phyloP scores from a whole-genome alignment of 2,329 filamentous ascomycete species.

The Microascus cirrosus region DNA sequence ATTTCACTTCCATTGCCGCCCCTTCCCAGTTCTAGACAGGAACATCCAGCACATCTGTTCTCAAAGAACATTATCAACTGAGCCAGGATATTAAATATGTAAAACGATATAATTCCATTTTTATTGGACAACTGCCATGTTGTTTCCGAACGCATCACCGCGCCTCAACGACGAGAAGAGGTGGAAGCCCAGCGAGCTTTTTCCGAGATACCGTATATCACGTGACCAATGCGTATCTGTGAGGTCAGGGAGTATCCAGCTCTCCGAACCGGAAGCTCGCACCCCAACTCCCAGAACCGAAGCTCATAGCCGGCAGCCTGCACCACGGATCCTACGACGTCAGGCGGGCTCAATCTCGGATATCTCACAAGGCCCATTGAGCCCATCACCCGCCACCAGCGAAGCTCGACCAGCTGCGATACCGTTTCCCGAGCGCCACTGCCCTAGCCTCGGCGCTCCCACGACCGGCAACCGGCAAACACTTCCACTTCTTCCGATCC shows the following conservation, averaged over 20 bases:
- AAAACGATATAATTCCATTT: too few species aligned
- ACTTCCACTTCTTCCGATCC: neutral
- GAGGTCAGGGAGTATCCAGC: neutral
- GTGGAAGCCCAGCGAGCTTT: too few species aligned
- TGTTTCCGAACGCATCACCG: too few species aligned
- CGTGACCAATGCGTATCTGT: neutral
- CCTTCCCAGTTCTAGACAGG: too few species aligned
- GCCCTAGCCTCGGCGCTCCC: neutral
- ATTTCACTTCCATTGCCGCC: too few species aligned
- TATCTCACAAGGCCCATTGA: neutral
- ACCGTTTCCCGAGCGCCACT: neutral
- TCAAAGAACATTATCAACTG: too few species aligned
- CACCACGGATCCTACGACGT: neutral
- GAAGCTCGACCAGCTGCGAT: neutral
- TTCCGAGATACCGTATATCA: neutral
- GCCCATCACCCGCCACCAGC: neutral
- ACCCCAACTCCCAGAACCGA: neutral
- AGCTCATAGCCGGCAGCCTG: neutral
- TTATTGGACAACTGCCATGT: too few species aligned
- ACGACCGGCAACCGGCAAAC: neutral
- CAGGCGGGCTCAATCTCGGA: neutral
- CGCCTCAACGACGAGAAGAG: too few species aligned
- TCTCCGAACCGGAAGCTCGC: neutral
- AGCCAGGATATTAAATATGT: too few species aligned
- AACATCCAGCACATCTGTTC: too few species aligned